Evolutionary conservation across 306 rosid genomes (phyloP).

Genomic region (Dryas drummondii): DNA sequence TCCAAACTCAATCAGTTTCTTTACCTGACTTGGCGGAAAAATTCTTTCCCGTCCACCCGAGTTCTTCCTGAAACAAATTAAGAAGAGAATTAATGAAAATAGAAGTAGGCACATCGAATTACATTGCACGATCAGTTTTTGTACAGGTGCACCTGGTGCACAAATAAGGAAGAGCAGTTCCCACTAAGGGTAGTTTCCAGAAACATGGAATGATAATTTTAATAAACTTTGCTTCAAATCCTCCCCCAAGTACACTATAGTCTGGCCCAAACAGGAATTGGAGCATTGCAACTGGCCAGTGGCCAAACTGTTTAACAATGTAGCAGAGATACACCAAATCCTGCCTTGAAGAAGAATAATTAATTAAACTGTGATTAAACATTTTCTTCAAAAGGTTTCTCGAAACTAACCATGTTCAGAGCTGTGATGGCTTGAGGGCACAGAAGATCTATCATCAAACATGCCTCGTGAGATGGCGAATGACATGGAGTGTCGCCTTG

Average conservation of each 20-base stretch:
- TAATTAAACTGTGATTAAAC: background rate
- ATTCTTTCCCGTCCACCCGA: constrained; percentile 90
- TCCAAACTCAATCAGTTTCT: constrained; percentile 11
- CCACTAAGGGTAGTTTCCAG: too few relatives aligned
- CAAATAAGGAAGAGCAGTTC: too few relatives aligned
- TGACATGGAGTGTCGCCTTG: constrained; percentile 70
- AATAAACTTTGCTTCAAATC: background rate
- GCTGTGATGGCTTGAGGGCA: constrained; percentile 36
- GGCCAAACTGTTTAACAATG: background rate
- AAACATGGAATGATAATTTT: background rate
- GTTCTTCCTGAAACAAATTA: constrained; percentile 58
- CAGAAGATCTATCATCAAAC: constrained; percentile 58
- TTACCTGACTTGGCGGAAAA: constrained; percentile 98
- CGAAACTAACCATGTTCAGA: constrained; percentile 56
- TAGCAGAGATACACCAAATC: background rate
- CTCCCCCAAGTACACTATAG: background rate
- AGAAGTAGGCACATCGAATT: background rate
- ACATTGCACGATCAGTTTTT: too few relatives aligned
- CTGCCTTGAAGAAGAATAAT: background rate
- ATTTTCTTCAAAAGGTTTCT: constrained; percentile 6
- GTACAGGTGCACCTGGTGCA: too few relatives aligned
- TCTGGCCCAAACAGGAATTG: too few relatives aligned
- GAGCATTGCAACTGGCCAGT: background rate
- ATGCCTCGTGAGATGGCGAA: constrained; percentile 67
- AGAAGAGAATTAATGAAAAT: constrained; percentile 2